Percentiles rank a stretch among this genome's conserved stretches.
Evolutionary conservation across 2,329 filamentous ascomycete genomes (phyloP).

Genomic region (Clonostachys rhizophaga): DNA sequence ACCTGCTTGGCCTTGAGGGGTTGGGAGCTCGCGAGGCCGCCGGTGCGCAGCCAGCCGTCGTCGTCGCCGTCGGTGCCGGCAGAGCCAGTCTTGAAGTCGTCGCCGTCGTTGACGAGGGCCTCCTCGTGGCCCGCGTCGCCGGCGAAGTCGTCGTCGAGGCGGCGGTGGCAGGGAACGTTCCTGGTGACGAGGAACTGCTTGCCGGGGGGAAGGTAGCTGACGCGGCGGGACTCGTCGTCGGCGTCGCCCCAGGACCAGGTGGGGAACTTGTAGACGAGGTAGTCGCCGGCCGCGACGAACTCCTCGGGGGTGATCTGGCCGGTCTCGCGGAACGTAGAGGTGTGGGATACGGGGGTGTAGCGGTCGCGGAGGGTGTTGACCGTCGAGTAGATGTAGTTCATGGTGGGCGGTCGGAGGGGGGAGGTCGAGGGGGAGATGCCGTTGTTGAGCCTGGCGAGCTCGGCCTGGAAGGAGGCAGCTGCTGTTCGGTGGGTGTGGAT

Average conservation of each 20-base stretch:
- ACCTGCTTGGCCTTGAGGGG: slow-evolving; percentile 77
- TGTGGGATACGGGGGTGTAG: slow-evolving; percentile 84
- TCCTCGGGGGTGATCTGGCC: slow-evolving; percentile 97
- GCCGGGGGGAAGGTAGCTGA: slow-evolving; percentile 73
- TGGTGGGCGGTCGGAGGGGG: slow-evolving; percentile 25
- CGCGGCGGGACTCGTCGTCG: slow-evolving; percentile 73
- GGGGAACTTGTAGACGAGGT: slow-evolving; percentile 97
- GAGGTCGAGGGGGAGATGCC: too few species aligned
- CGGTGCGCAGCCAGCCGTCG: slow-evolving; percentile 89
- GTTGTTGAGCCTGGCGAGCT: too few species aligned
- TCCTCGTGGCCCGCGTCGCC: slow-evolving; percentile 84
- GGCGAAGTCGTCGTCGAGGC: slow-evolving; percentile 90
- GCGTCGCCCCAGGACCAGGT: slow-evolving; percentile 97
- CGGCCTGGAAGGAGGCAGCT: too few species aligned
- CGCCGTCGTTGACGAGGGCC: slow-evolving; percentile 72
- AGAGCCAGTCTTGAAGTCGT: slow-evolving; percentile 39
- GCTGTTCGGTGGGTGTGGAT: too few species aligned
- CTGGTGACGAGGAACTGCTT: slow-evolving; percentile 97
- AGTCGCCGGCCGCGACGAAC: slow-evolving; percentile 93
- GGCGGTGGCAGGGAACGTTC: slow-evolving; percentile 87
- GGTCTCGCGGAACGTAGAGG: slow-evolving; percentile 87
- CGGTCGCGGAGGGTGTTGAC: slow-evolving; percentile 89
- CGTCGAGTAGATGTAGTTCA: slow-evolving; percentile 91
- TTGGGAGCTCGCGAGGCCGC: slow-evolving; percentile 70
- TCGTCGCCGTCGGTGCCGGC: slow-evolving; percentile 57